Conservation (phyloP, 192 early-diverging fungal species). For the Backusella luteola region DNA sequence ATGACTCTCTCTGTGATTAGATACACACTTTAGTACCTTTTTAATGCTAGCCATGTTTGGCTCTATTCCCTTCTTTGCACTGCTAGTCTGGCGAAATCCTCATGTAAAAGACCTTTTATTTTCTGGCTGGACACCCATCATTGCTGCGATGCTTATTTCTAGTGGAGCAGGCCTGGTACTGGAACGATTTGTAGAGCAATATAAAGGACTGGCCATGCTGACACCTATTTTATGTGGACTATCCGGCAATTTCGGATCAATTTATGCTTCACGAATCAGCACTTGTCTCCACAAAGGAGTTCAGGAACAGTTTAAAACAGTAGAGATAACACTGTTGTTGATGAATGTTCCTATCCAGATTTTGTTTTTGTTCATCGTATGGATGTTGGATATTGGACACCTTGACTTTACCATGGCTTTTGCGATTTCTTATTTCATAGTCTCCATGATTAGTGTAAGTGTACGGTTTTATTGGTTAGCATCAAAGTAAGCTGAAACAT, state of each 20-base stretch:
- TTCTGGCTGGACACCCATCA: constrained; percentile 74
- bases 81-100: constrained; percentile 56
- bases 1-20: constrained; percentile 16
- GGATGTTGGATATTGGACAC: constrained; percentile 47
- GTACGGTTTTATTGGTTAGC: constrained; percentile 6
- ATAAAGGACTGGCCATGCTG: constrained; percentile 61
- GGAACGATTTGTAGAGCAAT: constrained; percentile 66
- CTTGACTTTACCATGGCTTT: constrained; percentile 44
- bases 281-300: constrained; percentile 65
- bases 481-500: constrained; percentile 22
- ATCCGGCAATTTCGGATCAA: constrained; percentile 77
- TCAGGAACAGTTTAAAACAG: constrained; percentile 44
- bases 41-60: constrained; percentile 42
- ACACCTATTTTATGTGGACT: constrained; percentile 67
- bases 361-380: constrained; percentile 53
- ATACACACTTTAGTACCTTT: constrained; percentile 36
- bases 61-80: constrained; percentile 46
- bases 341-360: constrained; percentile 73
- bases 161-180: constrained; percentile 65
- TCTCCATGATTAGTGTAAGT: constrained; percentile 56
- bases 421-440: constrained; percentile 48
- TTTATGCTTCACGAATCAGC: constrained; percentile 74
- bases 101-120: constrained; percentile 64
- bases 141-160: constrained; percentile 72
- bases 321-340: constrained; percentile 57